Conservation (phyloP, 129 eudicot species). For the Lonicera japonica region DNA sequence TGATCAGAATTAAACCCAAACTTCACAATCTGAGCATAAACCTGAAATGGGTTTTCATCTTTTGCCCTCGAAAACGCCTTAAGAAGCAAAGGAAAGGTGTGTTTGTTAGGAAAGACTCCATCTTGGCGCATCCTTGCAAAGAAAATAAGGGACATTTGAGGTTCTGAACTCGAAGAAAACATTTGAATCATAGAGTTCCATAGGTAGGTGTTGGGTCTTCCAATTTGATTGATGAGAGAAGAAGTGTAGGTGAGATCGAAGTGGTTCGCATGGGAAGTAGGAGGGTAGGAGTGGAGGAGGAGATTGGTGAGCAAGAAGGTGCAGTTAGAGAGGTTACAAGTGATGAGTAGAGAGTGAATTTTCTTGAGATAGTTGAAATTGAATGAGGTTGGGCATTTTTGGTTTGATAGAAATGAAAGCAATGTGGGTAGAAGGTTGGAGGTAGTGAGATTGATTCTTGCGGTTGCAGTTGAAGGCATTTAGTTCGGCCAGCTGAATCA, state of each 20-base stretch:
- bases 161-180: conserved; percentile 3
- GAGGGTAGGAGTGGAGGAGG: conserved; percentile 12
- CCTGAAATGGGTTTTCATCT: conserved; percentile 7
- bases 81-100: conserved; percentile 33
- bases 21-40: conserved; percentile 19
- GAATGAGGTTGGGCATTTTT: neutral
- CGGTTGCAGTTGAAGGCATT: neutral
- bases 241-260: neutral
- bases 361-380: conserved; percentile 10
- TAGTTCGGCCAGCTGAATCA: neutral
- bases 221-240: conserved; percentile 8
- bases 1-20: conserved; percentile 20
- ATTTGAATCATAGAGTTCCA: conserved; percentile 9
- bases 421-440: neutral
- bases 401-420: neutral
- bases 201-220: neutral
- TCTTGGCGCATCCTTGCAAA: conserved; percentile 6
- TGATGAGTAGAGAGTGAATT: conserved; percentile 11
- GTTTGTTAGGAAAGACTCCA: conserved; percentile 24
- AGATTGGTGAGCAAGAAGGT: conserved; percentile 5
- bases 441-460: neutral
- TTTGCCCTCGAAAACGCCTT: conserved; percentile 18
- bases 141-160: conserved; percentile 1
- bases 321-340: conserved; percentile 9
- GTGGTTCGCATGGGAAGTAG: neutral